phyloP scores from a whole-genome alignment of 768 basidiomycete genomes.

The Cystobasidium onofrii region DNA sequence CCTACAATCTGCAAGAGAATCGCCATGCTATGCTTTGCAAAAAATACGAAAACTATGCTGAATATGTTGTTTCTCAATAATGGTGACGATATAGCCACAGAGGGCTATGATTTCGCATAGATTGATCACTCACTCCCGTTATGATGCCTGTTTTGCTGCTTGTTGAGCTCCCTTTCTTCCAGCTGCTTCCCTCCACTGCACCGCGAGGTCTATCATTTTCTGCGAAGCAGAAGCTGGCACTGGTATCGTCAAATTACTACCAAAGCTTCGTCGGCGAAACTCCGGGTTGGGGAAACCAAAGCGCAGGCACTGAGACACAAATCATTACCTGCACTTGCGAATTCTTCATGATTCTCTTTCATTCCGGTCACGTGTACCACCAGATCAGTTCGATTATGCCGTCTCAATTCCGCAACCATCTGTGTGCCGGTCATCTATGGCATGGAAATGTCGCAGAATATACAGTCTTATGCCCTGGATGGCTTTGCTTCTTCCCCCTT shows the following conservation, averaged over 20 bases:
- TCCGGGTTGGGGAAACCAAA: too few species aligned
- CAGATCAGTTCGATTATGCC: constrained; percentile 61
- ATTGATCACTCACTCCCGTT: too few species aligned
- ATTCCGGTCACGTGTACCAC: constrained; percentile 57
- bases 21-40: background rate
- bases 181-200: background rate
- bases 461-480: constrained; percentile 46
- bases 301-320: constrained; percentile 4
- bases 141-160: too few species aligned
- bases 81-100: background rate
- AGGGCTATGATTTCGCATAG: background rate
- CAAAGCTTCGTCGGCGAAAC: background rate
- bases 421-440: constrained; percentile 59
- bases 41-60: background rate
- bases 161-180: background rate
- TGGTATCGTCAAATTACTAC: background rate
- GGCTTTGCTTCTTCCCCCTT: constrained; percentile 12
- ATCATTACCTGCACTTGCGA: background rate
- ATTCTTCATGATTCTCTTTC: constrained; percentile 46
- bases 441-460: constrained; percentile 58
- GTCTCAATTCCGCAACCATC: constrained; percentile 58
- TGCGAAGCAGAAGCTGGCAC: background rate
- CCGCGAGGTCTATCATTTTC: background rate
- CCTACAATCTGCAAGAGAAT: too few species aligned
- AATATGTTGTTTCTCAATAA: background rate